Percentiles rank a stretch among this genome's conserved stretches.
phyloP scores from a whole-genome alignment of 1,284 basidiomycete genomes.

The Marasmius oreades region DNA sequence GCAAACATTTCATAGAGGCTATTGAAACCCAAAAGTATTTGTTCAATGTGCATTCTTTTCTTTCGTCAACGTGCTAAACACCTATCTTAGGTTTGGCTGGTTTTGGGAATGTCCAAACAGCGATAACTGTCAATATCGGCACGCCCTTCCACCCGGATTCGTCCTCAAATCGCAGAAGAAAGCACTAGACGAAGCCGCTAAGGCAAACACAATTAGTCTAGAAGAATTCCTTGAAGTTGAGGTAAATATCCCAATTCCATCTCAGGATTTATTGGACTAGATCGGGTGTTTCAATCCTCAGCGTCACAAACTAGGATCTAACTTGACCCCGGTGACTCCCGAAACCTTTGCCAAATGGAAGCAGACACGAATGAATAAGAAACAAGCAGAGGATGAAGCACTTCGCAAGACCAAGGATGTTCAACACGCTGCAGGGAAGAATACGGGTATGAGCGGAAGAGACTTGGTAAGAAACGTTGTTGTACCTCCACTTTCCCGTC shows the following conservation, averaged over 20 bases:
- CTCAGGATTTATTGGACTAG: neutral
- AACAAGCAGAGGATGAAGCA: conserved; percentile 81
- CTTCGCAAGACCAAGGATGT: conserved; percentile 82
- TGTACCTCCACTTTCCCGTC: conserved; percentile 3
- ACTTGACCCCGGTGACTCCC: conserved; percentile 93
- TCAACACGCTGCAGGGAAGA: conserved; percentile 88
- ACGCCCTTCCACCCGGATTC: conserved; percentile 94
- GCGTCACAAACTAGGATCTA: conserved; percentile 91
- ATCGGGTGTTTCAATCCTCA: conserved; percentile 27
- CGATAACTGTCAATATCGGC: conserved; percentile 91
- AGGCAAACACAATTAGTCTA: conserved; percentile 86
- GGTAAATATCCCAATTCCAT: conserved; percentile 41
- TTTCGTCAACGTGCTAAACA: neutral
- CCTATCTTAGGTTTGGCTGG: conserved; percentile 70
- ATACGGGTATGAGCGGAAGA: conserved; percentile 89
- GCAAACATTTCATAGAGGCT: conserved; percentile 96
- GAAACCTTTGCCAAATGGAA: conserved; percentile 97
- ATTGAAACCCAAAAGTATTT: conserved; percentile 86
- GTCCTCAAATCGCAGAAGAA: conserved; percentile 91
- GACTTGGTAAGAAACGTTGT: conserved; percentile 70
- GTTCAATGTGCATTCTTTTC: conserved; percentile 22
- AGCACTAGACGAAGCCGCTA: conserved; percentile 80
- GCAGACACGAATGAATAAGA: conserved; percentile 90
- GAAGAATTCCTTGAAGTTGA: conserved; percentile 98
- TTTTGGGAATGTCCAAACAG: conserved; percentile 92